A percentile compares a stretch with the other conserved stretches of the same genome.
Conservation (phyloP, 2,329 filamentous ascomycete genomes). For the Ophiocordyceps sinensis region DNA sequence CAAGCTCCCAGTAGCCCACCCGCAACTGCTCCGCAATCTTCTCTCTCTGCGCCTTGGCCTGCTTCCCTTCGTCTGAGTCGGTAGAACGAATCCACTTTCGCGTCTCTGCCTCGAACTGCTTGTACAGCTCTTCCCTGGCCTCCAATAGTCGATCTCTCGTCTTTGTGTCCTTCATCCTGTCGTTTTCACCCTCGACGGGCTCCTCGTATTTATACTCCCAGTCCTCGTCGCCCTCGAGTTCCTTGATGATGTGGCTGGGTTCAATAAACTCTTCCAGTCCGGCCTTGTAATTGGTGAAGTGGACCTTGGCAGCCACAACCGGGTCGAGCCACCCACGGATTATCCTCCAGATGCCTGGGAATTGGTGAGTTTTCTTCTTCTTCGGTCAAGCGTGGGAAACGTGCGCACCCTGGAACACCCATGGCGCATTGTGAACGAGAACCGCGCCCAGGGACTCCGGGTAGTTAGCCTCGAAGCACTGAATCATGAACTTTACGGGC, state of each 20-base stretch:
- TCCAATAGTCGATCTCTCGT: slow-evolving; percentile 49
- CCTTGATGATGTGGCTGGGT: slow-evolving; percentile 56
- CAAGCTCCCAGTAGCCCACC: slow-evolving; percentile 75
- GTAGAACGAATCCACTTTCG: slow-evolving; percentile 52
- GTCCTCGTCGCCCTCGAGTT: slow-evolving; percentile 74
- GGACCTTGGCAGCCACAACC: slow-evolving; percentile 84
- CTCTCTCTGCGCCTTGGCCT: slow-evolving; percentile 42
- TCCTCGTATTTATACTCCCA: slow-evolving; percentile 77
- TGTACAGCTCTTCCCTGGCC: slow-evolving; percentile 50
- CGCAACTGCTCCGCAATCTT: slow-evolving; percentile 48
- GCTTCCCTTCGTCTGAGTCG: slow-evolving; percentile 27
- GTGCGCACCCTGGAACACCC: slow-evolving; percentile 73
- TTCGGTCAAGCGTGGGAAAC: background rate
- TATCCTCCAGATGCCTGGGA: slow-evolving; percentile 78
- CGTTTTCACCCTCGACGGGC: slow-evolving; percentile 62
- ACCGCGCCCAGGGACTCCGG: slow-evolving; percentile 83
- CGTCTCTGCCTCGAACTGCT: slow-evolving; percentile 61
- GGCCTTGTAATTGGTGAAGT: slow-evolving; percentile 72
- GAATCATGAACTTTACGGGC: slow-evolving; percentile 98
- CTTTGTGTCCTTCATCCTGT: slow-evolving; percentile 49
- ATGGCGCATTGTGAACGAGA: slow-evolving; percentile 89
- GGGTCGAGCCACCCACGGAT: slow-evolving; percentile 95
- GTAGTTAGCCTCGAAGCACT: slow-evolving; percentile 98
- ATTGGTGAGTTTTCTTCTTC: background rate
- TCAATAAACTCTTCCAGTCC: slow-evolving; percentile 70